These are phyloP conservation scores for Kluyveromyces marxianus DNA, from an alignment of 1,139 yeast genomes.

Conservation along the genomic window DNA sequence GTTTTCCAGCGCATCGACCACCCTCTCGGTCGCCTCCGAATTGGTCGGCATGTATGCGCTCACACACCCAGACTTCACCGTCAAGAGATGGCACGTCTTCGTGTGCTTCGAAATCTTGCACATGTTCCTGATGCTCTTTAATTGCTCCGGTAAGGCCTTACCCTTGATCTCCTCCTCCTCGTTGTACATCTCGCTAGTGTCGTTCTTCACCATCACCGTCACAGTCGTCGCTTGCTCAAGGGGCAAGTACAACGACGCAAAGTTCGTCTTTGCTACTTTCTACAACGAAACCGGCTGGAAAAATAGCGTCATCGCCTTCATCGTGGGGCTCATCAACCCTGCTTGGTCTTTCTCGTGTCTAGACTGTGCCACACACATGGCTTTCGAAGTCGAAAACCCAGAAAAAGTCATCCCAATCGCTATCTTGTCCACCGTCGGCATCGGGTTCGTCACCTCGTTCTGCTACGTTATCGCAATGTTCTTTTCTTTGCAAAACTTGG, in stretches of 20 bases:
- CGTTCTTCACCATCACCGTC: constrained; percentile 48
- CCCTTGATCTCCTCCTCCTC: constrained; percentile 48
- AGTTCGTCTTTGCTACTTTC: constrained; percentile 55
- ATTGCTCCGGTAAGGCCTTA: constrained; percentile 50
- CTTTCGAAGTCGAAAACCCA: constrained; percentile 56
- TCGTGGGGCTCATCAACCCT: constrained; percentile 60
- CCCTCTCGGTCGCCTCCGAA: constrained; percentile 45
- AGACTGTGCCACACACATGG: constrained; percentile 65
- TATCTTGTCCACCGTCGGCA: constrained; percentile 56
- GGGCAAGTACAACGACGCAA: constrained; percentile 48
- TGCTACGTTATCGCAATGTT: constrained; percentile 55
- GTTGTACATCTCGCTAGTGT: constrained; percentile 45
- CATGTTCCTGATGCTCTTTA: constrained; percentile 41
- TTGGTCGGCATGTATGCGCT: constrained; percentile 51
- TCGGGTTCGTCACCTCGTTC: constrained; percentile 58
- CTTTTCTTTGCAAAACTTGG: constrained; percentile 48
- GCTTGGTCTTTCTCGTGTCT: constrained; percentile 65
- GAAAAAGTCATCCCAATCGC: constrained; percentile 56
- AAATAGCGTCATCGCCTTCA: constrained; percentile 51
- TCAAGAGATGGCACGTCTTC: constrained; percentile 53
- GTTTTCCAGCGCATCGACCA: constrained; percentile 54
- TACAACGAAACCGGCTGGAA: constrained; percentile 63
- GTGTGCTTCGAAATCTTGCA: constrained; percentile 43
- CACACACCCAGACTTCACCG: constrained; percentile 39
- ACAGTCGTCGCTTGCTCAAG: constrained; percentile 49